Evolutionary conservation across 2,329 filamentous ascomycete genomes (phyloP).

Genomic region (Alternaria hordeiaustralica): DNA sequence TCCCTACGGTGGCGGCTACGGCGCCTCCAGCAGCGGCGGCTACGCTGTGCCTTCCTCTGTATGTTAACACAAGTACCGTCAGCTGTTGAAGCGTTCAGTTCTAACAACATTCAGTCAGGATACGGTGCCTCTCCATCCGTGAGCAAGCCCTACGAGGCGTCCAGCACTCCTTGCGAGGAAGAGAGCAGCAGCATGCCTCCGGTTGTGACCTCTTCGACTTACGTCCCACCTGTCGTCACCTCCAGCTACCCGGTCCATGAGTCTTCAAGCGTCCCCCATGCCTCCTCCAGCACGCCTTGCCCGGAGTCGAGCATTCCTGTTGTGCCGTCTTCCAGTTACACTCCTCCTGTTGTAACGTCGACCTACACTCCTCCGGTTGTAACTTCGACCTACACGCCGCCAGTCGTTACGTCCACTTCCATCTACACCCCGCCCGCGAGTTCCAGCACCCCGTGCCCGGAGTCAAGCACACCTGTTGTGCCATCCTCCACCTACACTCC

Average conservation of each 20-base stretch:
- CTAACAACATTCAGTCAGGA: background rate
- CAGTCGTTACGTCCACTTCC: background rate
- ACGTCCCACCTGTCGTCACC: background rate
- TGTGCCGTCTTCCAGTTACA: background rate
- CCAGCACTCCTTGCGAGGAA: conserved; percentile 7
- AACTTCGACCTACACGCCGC: background rate
- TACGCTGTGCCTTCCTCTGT: background rate
- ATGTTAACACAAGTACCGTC: background rate
- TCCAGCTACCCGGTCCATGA: background rate
- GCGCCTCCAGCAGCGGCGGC: background rate
- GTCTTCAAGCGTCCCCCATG: background rate
- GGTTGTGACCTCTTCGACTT: background rate
- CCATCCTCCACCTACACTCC: background rate
- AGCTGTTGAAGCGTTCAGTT: background rate
- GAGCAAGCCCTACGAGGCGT: background rate
- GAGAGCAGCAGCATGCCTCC: conserved; percentile 1
- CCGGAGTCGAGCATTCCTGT: background rate
- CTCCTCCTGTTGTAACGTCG: background rate
- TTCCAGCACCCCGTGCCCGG: background rate
- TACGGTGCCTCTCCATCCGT: background rate
- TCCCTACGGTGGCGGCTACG: conserved; percentile 6
- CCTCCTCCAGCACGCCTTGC: conserved; percentile 1
- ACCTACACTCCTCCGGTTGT: background rate
- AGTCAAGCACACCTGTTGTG: background rate
- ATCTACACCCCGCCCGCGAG: background rate